Conservation (phyloP, 192 early-diverging fungal species). For the Coemansia sp. region DNA sequence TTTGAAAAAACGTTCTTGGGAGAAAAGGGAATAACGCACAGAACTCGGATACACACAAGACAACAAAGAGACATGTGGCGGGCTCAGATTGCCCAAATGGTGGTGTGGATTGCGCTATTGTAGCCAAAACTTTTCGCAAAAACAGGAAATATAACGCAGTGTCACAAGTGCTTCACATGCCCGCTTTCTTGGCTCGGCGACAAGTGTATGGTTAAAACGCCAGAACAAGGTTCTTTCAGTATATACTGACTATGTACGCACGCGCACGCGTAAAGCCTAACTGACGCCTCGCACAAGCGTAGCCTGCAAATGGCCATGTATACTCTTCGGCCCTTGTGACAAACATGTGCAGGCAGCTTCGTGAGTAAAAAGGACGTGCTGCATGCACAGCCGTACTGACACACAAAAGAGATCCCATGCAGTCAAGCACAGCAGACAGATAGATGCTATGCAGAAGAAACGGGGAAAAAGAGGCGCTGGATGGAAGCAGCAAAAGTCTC, state of each 20-base stretch:
- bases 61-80: not conserved
- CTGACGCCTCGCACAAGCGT: not conserved
- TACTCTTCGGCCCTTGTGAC: not conserved
- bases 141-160: not conserved
- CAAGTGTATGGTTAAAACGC: too few relatives aligned
- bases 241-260: not conserved
- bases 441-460: conserved; percentile 32
- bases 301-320: not conserved
- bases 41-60: conserved; percentile 6
- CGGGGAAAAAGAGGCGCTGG: not conserved
- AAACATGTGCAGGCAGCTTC: not conserved
- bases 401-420: not conserved
- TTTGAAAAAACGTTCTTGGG: not conserved
- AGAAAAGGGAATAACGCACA: not conserved
- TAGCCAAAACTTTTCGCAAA: not conserved
- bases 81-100: not conserved
- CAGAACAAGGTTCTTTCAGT: too few relatives aligned
- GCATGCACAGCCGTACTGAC: conserved; percentile 5
- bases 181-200: not conserved
- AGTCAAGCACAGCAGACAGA: not conserved
- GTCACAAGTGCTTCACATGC: not conserved
- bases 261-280: not conserved
- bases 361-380: not conserved
- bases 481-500: not conserved
- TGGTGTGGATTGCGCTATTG: not conserved